Evolutionary conservation across 768 basidiomycete species (phyloP), one percentile per base, ranked within the genome.

Genomic region (Crepidotus variabilis): DNA sequence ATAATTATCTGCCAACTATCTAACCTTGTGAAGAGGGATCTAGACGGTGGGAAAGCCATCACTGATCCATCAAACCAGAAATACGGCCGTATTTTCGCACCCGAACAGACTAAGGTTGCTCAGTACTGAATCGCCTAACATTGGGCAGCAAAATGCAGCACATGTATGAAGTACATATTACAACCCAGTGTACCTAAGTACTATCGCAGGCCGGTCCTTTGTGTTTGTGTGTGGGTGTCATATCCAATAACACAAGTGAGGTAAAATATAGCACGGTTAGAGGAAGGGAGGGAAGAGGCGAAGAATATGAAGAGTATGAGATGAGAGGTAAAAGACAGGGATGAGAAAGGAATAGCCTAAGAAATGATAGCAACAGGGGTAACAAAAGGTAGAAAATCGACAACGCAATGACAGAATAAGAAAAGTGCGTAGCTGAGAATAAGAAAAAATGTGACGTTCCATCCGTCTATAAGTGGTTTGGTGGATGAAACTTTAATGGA

Each of bases 371-470:
- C 50, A 51, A 34, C 22, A 55, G 46, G 11, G 47, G 54, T 34
- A 48, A 45, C 21, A 47, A 57, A 52, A 24, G 54, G 35, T 36
- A 50, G 46, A 45, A 18, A n/a, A 50, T 49, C 20, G 28, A 23
- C 33, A 53, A 51, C 20, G 32, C 16, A 43, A 47, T 35, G 47
- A 24, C 23, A 49, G 14, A 50, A 36, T 1, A 24, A 48, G 16
- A 33, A 55, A 51, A 22, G 2, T 46, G 45, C 46, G 46, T 28
- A 47, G 33, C 33, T 49, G 33, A 39, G 39, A 60, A 54, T 47
- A 50, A 57, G 47, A 51, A 57, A 34, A 43, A n/a, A n/a, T n/a
- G 50, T 57, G 50, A 22, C 33, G 39, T 52, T 53, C 52, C 51
- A 46, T 54, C 57, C 51, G 11, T 57, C 57, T 54, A 53, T 54